These are phyloP conservation scores for Calonectria honghensis DNA, from an alignment of 2,329 filamentous ascomycete species.

Conservation along the genomic window DNA sequence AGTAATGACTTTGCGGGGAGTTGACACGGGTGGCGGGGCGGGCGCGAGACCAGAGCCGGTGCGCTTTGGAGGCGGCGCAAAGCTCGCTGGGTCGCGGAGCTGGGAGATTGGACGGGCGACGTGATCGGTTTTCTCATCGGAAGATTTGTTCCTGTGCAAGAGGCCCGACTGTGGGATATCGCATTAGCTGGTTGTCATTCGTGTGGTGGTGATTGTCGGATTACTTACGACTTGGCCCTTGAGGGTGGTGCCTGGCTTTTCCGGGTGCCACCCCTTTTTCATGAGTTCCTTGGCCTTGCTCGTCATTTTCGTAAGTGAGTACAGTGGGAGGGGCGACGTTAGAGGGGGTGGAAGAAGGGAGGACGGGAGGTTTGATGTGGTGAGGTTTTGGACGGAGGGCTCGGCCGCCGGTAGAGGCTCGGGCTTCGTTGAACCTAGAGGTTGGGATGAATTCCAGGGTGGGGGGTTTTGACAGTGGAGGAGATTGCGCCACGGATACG, in stretches of 20 bases:
- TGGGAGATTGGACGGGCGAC: conserved; percentile 78
- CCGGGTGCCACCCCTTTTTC: conserved; percentile 73
- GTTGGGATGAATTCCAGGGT: conserved; percentile 2
- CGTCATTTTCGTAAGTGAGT: conserved; percentile 59
- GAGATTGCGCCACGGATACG: conserved; percentile 14
- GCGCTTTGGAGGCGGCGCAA: conserved; percentile 87
- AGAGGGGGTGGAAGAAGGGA: not conserved
- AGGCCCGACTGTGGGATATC: conserved; percentile 64
- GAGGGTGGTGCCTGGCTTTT: conserved; percentile 64
- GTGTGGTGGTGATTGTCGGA: conserved; percentile 25
- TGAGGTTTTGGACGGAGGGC: conserved; percentile 30
- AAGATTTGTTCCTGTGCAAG: conserved; percentile 64
- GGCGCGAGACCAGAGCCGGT: conserved; percentile 60
- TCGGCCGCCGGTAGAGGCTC: conserved; percentile 13
- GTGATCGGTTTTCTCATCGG: conserved; percentile 58
- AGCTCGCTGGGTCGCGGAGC: conserved; percentile 84
- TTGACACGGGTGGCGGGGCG: conserved; percentile 51
- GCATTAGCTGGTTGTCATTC: conserved; percentile 22
- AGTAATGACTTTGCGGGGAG: conserved; percentile 54
- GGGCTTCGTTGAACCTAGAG: conserved; percentile 25
- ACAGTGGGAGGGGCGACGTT: not conserved
- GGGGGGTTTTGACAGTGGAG: conserved; percentile 24
- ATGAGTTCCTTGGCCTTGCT: conserved; percentile 67
- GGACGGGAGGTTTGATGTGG: not conserved
- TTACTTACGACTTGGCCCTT: conserved; percentile 66